Base-by-base conservation (phyloP, 768 basidiomycete genomes). In the Roridomyces roridus region DNA sequence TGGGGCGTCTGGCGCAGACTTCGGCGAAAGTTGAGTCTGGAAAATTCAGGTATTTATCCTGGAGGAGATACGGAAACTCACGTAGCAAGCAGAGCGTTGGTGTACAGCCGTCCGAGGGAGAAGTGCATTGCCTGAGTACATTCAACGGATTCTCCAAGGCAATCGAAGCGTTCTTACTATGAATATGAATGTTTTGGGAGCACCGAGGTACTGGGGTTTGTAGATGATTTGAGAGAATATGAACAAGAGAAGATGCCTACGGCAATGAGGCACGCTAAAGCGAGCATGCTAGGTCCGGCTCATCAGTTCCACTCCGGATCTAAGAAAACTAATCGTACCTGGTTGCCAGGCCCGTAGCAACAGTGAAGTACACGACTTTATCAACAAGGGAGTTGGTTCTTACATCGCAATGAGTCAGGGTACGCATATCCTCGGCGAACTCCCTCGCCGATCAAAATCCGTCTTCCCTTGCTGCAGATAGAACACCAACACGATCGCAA, bases 41-140 rank as follows among this genome's bases (percentile, higher is more conserved):
- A 23, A 26, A 46, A 9, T 25, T 29, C 21, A 25, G 24, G 20
- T 29, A 12, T 21, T 42, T 15, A 15, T 29, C 8, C 1, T n/a
- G 31, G 20, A 23, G 14, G 35, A 4, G 24, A 47, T 35, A 20
- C 9, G 44, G 36, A 47, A 6, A 56, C 65, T 55, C 4, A 67
- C 67, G 64, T 68, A 6, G 64, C 64, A 6, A 68, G 59, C 25
- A 68, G 55, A 11, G 67, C 59, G 35, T 68, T 68, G 17, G 67
- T 68, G 52, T 68, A 67, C 46, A 68, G 40, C 25, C 67, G 60
- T 2, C 65, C 67, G 37, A 68, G 51, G 24, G 60, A 67, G n/a
- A 68, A 64, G 48, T 67, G 66, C 53, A 68, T 57, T n/a, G 65
- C 67, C 67, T 68, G 39, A 12, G 6, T 42, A 9, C 24, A 34